Percentiles rank a stretch among this genome's conserved stretches.
phyloP scores from a whole-genome alignment of 2,329 filamentous ascomycete species.

The Alternaria arbusti region DNA sequence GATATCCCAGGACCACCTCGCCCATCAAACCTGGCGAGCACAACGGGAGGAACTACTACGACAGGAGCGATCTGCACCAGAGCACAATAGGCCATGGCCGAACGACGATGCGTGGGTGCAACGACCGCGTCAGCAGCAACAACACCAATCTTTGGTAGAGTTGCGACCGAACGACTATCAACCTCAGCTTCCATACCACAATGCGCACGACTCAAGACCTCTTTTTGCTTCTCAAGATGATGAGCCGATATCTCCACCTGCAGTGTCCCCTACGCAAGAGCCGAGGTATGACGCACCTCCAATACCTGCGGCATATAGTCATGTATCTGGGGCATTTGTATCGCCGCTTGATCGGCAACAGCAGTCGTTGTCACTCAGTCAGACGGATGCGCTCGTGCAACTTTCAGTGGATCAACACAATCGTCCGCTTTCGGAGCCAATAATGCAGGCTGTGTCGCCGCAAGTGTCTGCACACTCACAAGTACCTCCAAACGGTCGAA shows the following conservation, averaged over 20 bases:
- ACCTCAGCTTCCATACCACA: constrained; percentile 17
- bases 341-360: constrained; percentile 28
- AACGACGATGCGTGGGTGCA: constrained; percentile 10
- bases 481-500: constrained; percentile 26
- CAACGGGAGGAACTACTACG: constrained; percentile 11
- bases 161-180: constrained; percentile 11
- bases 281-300: constrained; percentile 45
- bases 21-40: constrained; percentile 5
- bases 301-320: constrained; percentile 45
- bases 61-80: constrained; percentile 1
- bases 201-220: constrained; percentile 27
- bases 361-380: constrained; percentile 18
- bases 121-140: constrained; percentile 22
- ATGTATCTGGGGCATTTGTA: constrained; percentile 40
- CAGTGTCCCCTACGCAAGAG: constrained; percentile 29
- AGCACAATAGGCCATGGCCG: not conserved
- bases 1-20: not conserved
- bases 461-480: constrained; percentile 42
- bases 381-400: constrained; percentile 11
- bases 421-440: constrained; percentile 36
- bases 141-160: constrained; percentile 13
- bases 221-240: constrained; percentile 14
- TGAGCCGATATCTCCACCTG: constrained; percentile 24
- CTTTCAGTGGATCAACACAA: constrained; percentile 16
- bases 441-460: constrained; percentile 41